Percentiles rank a stretch among this genome's conserved stretches.
These are phyloP conservation scores for Nothomitra cinnamomea DNA, from an alignment of 2,329 filamentous ascomycete species.

Conservation along the genomic window DNA sequence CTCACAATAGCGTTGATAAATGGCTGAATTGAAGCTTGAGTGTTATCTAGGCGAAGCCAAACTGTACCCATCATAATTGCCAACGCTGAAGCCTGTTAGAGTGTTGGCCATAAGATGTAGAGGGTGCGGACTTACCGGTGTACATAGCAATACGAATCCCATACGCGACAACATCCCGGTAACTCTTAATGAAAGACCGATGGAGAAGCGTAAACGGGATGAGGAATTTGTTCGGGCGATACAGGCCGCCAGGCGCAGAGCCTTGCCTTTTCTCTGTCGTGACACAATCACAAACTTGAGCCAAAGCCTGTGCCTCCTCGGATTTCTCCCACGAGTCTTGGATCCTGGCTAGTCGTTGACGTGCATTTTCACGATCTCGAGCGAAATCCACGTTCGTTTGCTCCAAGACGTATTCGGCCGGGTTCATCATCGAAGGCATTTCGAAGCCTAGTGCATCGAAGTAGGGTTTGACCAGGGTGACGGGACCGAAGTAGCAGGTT, in stretches of 20 bases:
- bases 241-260: slow-evolving; percentile 3
- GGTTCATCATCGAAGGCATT: slow-evolving; percentile 56
- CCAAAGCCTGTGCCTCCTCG: slow-evolving; percentile 10
- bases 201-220: slow-evolving; percentile 53
- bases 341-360: slow-evolving; percentile 27
- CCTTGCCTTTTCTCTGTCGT: slow-evolving; percentile 8
- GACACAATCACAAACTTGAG: slow-evolving; percentile 13
- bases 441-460: slow-evolving; percentile 43
- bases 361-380: slow-evolving; percentile 28
- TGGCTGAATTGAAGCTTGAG: slow-evolving; percentile 59
- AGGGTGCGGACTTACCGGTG: slow-evolving; percentile 27
- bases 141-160: slow-evolving; percentile 75
- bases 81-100: slow-evolving; percentile 28
- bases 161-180: slow-evolving; percentile 71
- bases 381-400: slow-evolving; percentile 64
- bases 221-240: slow-evolving; percentile 25
- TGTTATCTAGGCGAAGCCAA: slow-evolving; percentile 53
- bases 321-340: not conserved
- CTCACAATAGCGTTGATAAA: slow-evolving; percentile 62
- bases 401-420: slow-evolving; percentile 66
- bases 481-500: slow-evolving; percentile 55
- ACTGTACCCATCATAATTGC: slow-evolving; percentile 82
- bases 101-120: not conserved
- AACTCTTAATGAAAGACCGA: slow-evolving; percentile 66
- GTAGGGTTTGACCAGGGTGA: slow-evolving; percentile 40